These are phyloP conservation scores for Eucalyptus paniculata DNA, from an alignment of 345 rosid species.

Conservation along the genomic window DNA sequence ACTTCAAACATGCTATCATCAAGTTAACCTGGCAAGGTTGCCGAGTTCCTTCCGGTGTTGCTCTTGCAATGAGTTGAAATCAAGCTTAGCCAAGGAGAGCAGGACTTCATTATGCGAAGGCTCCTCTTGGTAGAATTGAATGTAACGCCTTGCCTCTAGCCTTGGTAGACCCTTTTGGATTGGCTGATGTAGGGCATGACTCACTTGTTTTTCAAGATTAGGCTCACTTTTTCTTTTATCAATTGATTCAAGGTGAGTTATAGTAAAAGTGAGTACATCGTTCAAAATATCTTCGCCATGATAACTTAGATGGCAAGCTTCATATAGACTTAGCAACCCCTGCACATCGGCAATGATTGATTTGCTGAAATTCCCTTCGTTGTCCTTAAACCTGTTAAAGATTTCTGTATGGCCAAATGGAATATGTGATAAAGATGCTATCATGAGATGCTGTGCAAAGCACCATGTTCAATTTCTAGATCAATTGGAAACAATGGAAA, in stretches of 20 bases:
- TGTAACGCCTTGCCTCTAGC: neutral
- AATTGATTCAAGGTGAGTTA: neutral
- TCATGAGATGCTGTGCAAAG: neutral
- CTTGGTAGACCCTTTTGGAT: neutral
- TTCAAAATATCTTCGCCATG: slow-evolving; percentile 10
- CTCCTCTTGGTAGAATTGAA: neutral
- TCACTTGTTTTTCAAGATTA: neutral
- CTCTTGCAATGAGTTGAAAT: neutral
- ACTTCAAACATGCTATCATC: neutral
- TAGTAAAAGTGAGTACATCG: neutral
- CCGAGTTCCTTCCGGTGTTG: neutral
- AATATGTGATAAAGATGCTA: neutral
- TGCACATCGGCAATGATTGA: neutral
- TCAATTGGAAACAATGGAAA: neutral
- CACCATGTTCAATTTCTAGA: neutral
- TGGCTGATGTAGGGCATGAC: neutral
- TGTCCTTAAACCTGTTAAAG: slow-evolving; percentile 7
- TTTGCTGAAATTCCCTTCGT: slow-evolving; percentile 2
- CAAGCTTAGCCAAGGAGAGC: neutral
- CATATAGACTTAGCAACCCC: slow-evolving; percentile 12
- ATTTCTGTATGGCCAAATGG: neutral
- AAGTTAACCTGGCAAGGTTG: neutral
- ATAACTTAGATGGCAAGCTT: slow-evolving; percentile 4
- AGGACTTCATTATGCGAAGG: neutral
- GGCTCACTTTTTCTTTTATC: neutral